Evolutionary conservation across 768 basidiomycete genomes (phyloP), one percentile per base, ranked within the genome.

Genomic region (Butyriboletus loyo): DNA sequence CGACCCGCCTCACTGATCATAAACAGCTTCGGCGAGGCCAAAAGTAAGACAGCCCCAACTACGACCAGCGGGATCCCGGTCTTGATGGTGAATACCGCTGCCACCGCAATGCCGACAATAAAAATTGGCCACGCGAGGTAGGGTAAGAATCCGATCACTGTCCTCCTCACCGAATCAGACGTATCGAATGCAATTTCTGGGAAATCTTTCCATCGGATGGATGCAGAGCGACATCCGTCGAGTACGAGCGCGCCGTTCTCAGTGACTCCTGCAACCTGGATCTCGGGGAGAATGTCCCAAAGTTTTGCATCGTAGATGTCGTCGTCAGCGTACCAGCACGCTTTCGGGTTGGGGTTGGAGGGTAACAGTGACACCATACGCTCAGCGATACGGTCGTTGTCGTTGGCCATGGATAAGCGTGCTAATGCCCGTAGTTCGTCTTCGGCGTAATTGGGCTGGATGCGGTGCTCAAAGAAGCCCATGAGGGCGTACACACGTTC

Each of bases 341-440:
- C 53, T 0, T 22, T 14, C 11, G 9, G 19, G 11, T 30, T 15
- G 15, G 58, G 53, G 2, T 15, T 15, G 13, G 32, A 15, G 2
- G 61, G 61, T 2, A 62, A 46, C 27, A 62, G 51, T 6, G 61
- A 62, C 5, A 62, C 51, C 61, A 62, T 62, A 7, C 61, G 57
- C 42, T 62, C 61, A 1, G 52, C 57, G 19, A 62, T 58, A 10
- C 61, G 60, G 25, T 62, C 60, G 14, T 35, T 62, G 39, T 62
- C 61, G 40, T 62, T 62, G 27, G 61, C 61, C 61, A 62, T 62
- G 7, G 61, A 62, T 9, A 62, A 35, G 5, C 57, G 54, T 4
- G 54, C 61, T 0, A 62, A 54, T 35, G 61, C 61, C 3, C 42
- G 61, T 2, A 56, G 34, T 15, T 62, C 61, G 4, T 46, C 48